phyloP scores from a whole-genome alignment of 1,284 basidiomycete genomes.

The Ceraceosorus guamensis region DNA sequence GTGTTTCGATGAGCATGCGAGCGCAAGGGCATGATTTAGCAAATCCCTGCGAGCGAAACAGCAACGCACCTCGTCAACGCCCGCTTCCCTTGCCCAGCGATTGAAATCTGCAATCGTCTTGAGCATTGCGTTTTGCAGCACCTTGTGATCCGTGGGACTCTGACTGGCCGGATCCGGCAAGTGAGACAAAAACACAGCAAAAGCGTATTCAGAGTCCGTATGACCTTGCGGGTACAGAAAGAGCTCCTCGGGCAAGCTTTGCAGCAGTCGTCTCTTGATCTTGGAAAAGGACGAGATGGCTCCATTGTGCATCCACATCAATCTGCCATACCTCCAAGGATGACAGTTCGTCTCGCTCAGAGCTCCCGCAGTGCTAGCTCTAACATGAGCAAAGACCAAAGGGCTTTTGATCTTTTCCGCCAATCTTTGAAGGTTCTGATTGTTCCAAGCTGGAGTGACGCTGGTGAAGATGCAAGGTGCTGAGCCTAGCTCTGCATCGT shows the following conservation, averaged over 20 bases:
- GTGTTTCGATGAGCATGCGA: no score
- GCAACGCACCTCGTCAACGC: slow-evolving; percentile 19
- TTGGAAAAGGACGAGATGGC: slow-evolving; percentile 34
- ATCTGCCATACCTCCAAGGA: slow-evolving; percentile 38
- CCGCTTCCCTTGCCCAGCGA: slow-evolving; percentile 28
- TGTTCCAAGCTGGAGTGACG: slow-evolving; percentile 60
- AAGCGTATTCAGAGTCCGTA: slow-evolving; percentile 41
- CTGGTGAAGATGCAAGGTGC: slow-evolving; percentile 88
- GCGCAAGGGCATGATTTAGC: background rate
- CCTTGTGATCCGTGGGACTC: slow-evolving; percentile 21
- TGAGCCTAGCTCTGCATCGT: slow-evolving; percentile 23
- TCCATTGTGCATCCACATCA: slow-evolving; percentile 48
- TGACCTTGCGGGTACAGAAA: slow-evolving; percentile 41
- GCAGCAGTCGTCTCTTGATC: slow-evolving; percentile 36
- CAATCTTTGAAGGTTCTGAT: slow-evolving; percentile 38
- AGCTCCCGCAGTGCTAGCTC: slow-evolving; percentile 38
- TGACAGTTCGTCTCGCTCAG: slow-evolving; percentile 44
- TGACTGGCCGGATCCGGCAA: slow-evolving; percentile 20
- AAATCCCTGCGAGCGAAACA: background rate
- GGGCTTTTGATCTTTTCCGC: slow-evolving; percentile 45
- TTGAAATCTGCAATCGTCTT: slow-evolving; percentile 38
- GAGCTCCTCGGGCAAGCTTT: slow-evolving; percentile 28
- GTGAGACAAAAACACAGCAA: slow-evolving; percentile 39
- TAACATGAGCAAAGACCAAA: slow-evolving; percentile 40
- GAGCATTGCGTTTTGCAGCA: slow-evolving; percentile 35